phyloP scores from a whole-genome alignment of 495 filamentous ascomycete genomes.

The Xylaria venustula region DNA sequence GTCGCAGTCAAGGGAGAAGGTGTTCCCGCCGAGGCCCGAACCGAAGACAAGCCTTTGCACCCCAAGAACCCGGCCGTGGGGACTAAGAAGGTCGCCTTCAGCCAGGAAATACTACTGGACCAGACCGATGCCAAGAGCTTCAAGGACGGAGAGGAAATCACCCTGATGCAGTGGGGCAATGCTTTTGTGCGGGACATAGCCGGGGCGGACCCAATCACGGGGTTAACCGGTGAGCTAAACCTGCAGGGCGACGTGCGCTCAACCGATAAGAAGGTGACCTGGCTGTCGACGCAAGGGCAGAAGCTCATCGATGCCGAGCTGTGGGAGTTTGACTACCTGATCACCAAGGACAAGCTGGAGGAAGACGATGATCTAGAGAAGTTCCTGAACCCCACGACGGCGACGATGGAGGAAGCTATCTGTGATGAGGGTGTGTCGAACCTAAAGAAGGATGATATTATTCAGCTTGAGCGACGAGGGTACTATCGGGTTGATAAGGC shows the following conservation, averaged over 20 bases:
- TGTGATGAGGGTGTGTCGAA: constrained; percentile 78
- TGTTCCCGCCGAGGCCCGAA: constrained; percentile 61
- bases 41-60: constrained; percentile 78
- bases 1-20: constrained; percentile 62
- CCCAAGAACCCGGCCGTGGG: constrained; percentile 83
- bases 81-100: constrained; percentile 79
- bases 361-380: constrained; percentile 81
- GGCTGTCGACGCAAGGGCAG: constrained; percentile 74
- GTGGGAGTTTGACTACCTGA: constrained; percentile 87
- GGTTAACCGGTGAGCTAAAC: constrained; percentile 74
- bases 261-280: constrained; percentile 95
- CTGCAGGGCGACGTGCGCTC: constrained; percentile 86
- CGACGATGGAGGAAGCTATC: constrained; percentile 69
- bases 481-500: constrained; percentile 79
- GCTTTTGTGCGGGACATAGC: constrained; percentile 68
- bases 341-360: constrained; percentile 86
- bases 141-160: constrained; percentile 85
- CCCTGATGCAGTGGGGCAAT: constrained; percentile 95
- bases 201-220: constrained; percentile 57
- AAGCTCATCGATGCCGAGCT: constrained; percentile 77
- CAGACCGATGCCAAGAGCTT: constrained; percentile 83
- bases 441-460: constrained; percentile 78
- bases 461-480: constrained; percentile 92
- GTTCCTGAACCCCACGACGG: constrained; percentile 72
- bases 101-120: constrained; percentile 70